A percentile compares a stretch with the other conserved stretches of the same genome.
Conservation (phyloP, 345 rosid species). For the Rhizophora apiculata region DNA sequence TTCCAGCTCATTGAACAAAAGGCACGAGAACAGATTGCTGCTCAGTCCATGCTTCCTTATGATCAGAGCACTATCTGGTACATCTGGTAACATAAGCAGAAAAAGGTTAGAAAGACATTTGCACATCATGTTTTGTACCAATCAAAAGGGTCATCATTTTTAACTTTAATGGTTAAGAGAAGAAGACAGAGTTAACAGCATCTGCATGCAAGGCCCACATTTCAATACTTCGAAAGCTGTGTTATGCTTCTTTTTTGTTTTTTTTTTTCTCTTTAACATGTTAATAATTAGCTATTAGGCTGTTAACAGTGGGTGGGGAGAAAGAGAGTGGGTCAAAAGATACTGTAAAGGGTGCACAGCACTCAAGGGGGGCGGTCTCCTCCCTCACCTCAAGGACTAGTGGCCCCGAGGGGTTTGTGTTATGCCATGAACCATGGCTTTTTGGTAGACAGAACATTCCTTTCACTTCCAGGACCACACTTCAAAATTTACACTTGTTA, state of each 20-base stretch:
- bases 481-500: not conserved
- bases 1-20: slow-evolving; percentile 75
- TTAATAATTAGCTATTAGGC: no score
- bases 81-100: slow-evolving; percentile 43
- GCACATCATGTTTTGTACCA: not conserved
- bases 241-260: no score
- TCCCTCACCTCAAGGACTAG: no score
- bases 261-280: no score
- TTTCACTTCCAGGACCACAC: not conserved
- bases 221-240: not conserved
- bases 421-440: no score
- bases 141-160: not conserved
- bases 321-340: no score
- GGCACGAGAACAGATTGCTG: slow-evolving; percentile 77
- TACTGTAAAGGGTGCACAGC: no score
- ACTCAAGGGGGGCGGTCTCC: no score
- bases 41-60: slow-evolving; percentile 55
- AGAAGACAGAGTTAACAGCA: no score
- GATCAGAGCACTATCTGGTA: slow-evolving; percentile 75
- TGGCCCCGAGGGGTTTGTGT: no score
- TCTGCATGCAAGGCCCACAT: not conserved
- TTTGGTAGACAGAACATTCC: not conserved
- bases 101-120: not conserved
- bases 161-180: no score
- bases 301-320: no score